phyloP scores from a whole-genome alignment of 345 rosid species.

The Bruguiera gymnorhiza region DNA sequence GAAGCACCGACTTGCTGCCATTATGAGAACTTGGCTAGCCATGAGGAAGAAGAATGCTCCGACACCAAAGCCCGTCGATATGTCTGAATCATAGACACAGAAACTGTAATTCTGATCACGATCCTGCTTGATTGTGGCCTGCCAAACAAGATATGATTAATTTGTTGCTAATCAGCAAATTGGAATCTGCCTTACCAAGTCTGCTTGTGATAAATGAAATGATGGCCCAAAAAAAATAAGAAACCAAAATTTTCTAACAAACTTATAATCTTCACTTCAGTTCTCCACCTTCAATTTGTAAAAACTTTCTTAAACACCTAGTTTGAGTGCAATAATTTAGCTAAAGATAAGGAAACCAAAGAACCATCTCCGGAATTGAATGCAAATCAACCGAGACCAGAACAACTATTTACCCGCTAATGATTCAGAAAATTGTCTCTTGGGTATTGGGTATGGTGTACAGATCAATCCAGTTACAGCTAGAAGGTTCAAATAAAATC shows the following conservation, averaged over 20 bases:
- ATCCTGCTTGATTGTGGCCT: conserved; percentile 60
- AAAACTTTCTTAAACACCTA: no score
- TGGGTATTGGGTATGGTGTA: background rate
- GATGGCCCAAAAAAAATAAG: background rate
- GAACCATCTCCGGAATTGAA: no score
- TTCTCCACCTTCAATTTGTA: no score
- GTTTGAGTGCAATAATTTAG: no score
- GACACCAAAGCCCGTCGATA: conserved; percentile 78
- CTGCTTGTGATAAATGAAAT: background rate
- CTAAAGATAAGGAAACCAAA: no score
- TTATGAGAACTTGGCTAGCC: conserved; percentile 67
- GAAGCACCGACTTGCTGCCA: conserved; percentile 87
- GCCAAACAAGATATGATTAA: conserved; percentile 20
- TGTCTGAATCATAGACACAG: conserved; percentile 84
- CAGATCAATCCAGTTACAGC: background rate
- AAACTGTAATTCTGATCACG: conserved; percentile 42
- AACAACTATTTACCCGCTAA: background rate
- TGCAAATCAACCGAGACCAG: background rate
- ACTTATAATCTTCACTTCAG: no score
- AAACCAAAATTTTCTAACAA: background rate
- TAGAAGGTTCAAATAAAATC: background rate
- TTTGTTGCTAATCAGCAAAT: background rate
- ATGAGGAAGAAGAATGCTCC: conserved; percentile 79
- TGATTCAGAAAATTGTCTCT: background rate
- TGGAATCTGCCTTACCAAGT: background rate